Base-by-base conservation (phyloP, 345 rosid genomes). In the Boechera retrofracta region DNA sequence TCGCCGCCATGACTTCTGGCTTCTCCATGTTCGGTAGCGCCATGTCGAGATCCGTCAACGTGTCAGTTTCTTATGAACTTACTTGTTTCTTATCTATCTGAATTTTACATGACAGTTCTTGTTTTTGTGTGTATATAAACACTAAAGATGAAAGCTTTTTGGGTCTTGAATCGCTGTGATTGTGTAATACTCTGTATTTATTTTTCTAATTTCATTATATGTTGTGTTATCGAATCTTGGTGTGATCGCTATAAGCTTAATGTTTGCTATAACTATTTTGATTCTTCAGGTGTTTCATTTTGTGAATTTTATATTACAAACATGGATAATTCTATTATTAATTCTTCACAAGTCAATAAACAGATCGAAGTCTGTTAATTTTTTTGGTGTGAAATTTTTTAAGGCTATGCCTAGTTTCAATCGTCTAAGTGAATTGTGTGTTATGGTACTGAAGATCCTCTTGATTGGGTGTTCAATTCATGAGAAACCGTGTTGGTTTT, bases 1-100 rank as follows among this genome's bases (percentile, higher is more conserved):
- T 89, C 78, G 86, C 89, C 18, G 81, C 89, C 82, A 86, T 89
- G 89, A 78, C 82, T 49, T 89, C 93, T 13, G 87, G 90, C 39
- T 78, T 89, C 60, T 87, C 93, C 78, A 65, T 84, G 80, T 86
- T 88, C 68, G 87, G 93, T 39, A 85, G 51, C 83, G 89, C 89
- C 84, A 78, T 87, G 86, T 84, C 87, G 73, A 82, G 89, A 89
- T 89, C 93, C 60, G 89, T 83, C 69, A 80, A 83, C 87, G 93
- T 85, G 93, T 87, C 58, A 42, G 56, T 70, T 38, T 67, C 71
- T 18, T 24, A 1, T 26, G 2, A 13, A 63, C 47, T 6, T 71
- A 42, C 1, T 32, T 39, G 0, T 18, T 57, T 7, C 21, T 15
- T 56, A 51, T 41, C n/a, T 56, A 24, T 59, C 10, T 41, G 33